phyloP scores from a whole-genome alignment of 1,139 yeast species.

The Sugiyamaella grinbergsii region DNA sequence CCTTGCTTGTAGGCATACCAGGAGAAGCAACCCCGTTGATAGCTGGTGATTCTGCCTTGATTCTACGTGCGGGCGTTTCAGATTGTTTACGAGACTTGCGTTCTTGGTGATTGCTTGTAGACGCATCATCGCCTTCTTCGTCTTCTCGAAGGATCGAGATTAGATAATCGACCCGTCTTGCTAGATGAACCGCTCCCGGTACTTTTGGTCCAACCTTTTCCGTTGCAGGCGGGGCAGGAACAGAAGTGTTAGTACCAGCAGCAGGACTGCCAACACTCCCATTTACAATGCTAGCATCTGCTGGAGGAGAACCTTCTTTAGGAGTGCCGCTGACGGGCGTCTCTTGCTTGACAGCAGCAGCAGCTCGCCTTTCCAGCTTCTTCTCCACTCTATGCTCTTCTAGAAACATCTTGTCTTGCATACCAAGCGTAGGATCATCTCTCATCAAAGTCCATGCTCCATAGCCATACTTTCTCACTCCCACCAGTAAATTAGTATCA shows the following conservation, averaged over 20 bases:
- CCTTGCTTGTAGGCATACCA: not conserved
- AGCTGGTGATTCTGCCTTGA: slow-evolving; percentile 15
- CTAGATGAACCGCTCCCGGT: slow-evolving; percentile 92
- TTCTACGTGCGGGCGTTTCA: slow-evolving; percentile 21
- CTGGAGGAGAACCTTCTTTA: slow-evolving; percentile 22
- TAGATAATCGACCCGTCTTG: slow-evolving; percentile 90
- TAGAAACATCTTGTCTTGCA: slow-evolving; percentile 80
- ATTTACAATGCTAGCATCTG: slow-evolving; percentile 68
- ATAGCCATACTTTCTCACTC: slow-evolving; percentile 89
- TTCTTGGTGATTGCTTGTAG: slow-evolving; percentile 8
- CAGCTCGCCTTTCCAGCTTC: slow-evolving; percentile 47
- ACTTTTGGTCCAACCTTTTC: slow-evolving; percentile 55
- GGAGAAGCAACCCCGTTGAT: slow-evolving; percentile 5
- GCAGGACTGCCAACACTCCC: slow-evolving; percentile 66
- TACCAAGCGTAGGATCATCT: slow-evolving; percentile 89
- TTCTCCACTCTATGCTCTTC: slow-evolving; percentile 46
- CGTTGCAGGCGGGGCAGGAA: slow-evolving; percentile 2
- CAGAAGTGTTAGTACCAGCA: slow-evolving; percentile 42
- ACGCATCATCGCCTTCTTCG: slow-evolving; percentile 32
- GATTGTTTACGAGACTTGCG: slow-evolving; percentile 18
- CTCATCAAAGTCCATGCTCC: slow-evolving; percentile 95
- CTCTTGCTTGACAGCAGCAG: slow-evolving; percentile 28
- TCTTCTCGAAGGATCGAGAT: slow-evolving; percentile 65
- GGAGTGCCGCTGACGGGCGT: slow-evolving; percentile 3
- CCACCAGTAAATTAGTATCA: slow-evolving; percentile 84